Evolutionary conservation across 169 alveolate species (phyloP).

Genomic region (Perkinsus olseni): DNA sequence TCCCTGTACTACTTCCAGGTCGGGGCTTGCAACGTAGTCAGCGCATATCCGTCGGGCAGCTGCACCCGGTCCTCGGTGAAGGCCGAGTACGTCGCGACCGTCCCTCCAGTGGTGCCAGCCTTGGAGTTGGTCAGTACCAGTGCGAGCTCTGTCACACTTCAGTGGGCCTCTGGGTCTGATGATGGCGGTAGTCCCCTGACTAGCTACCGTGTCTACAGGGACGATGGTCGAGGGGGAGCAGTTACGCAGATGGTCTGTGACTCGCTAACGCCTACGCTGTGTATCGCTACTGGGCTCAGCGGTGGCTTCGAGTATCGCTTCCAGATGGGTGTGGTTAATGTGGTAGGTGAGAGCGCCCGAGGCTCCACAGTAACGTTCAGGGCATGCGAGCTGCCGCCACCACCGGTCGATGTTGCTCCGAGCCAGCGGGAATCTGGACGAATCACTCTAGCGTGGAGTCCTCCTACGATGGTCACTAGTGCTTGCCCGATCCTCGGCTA

Average conservation of each 20-base stretch:
- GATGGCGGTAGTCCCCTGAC: constrained; percentile 20
- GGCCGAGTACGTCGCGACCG: constrained; percentile 4
- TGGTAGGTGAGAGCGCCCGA: constrained; percentile 3
- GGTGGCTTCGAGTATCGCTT: constrained; percentile 12
- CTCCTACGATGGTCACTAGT: background rate
- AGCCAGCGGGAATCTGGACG: background rate
- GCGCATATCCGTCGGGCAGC: background rate
- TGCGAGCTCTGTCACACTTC: constrained; percentile 7
- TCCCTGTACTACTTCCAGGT: constrained; percentile 12
- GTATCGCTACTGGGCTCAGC: background rate
- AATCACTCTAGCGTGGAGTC: background rate
- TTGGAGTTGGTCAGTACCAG: background rate
- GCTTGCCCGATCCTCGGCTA: constrained; percentile 15
- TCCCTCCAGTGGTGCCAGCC: constrained; percentile 7
- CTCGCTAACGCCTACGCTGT: background rate
- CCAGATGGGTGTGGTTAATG: background rate
- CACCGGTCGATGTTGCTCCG: background rate
- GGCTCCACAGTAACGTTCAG: background rate
- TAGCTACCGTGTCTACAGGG: background rate
- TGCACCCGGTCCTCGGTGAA: background rate
- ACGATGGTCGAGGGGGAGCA: constrained; percentile 8
- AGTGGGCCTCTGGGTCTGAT: constrained; percentile 16
- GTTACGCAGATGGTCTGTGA: background rate
- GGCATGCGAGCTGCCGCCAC: background rate
- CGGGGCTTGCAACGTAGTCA: background rate